These are phyloP conservation scores for Diddensiella santjacobensis DNA, from an alignment of 805 yeast genomes.

Conservation along the genomic window DNA sequence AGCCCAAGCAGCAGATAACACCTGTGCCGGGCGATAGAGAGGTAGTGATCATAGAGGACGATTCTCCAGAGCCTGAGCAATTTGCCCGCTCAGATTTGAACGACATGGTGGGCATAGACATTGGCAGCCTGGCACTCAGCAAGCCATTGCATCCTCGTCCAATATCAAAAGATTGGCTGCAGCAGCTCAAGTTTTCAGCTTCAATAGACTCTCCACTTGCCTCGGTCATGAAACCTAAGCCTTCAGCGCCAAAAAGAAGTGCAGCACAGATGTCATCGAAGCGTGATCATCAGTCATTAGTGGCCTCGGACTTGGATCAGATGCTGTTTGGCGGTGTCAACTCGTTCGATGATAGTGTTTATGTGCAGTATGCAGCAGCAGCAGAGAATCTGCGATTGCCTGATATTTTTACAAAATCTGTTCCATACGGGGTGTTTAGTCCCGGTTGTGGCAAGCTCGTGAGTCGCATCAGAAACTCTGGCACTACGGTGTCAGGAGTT, in stretches of 20 bases:
- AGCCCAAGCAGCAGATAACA: not conserved
- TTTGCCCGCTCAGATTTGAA: too few relatives aligned
- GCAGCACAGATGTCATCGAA: not conserved
- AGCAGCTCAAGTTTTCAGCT: conserved; percentile 54
- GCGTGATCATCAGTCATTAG: conserved; percentile 21
- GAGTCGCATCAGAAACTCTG: not conserved
- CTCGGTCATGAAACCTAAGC: not conserved
- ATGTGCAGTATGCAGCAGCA: conserved; percentile 13
- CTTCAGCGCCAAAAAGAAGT: not conserved
- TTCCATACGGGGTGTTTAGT: conserved; percentile 16
- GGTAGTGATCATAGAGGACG: not conserved
- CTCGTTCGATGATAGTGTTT: conserved; percentile 14
- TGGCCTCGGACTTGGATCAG: conserved; percentile 43
- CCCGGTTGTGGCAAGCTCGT: conserved; percentile 15
- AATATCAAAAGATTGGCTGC: conserved; percentile 49
- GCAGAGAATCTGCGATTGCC: conserved; percentile 18
- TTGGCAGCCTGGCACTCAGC: too few relatives aligned
- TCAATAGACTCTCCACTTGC: conserved; percentile 13
- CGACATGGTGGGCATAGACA: too few relatives aligned
- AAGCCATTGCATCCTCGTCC: not conserved
- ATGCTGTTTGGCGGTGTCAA: conserved; percentile 42
- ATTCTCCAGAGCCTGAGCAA: not conserved
- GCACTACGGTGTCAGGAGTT: not conserved
- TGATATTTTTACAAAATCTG: conserved; percentile 5
- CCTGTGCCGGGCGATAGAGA: not conserved